Base-by-base conservation (phyloP, 768 basidiomycete genomes). In the Cystobasidium onofrii region DNA sequence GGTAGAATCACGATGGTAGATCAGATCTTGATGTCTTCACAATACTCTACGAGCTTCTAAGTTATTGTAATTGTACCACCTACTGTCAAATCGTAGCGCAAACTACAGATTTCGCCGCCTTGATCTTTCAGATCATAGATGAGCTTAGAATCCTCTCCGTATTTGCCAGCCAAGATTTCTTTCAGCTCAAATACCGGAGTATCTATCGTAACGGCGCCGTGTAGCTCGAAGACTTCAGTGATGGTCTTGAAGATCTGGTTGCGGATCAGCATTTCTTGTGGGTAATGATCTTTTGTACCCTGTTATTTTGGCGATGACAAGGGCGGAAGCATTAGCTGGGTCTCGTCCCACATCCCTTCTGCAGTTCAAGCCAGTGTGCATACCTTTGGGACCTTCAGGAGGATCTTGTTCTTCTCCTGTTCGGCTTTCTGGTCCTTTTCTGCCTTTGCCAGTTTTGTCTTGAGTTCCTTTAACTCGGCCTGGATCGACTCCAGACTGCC, bases 101-200 rank as follows among this genome's bases (percentile, higher is more conserved):
- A 82, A 13, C 92, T 91, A 64, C 97, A 88, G 79, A 98, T 87
- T 81, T 99, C 96, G 6, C 96, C 96, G 1, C 96, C 95, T 79
- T 99, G 95, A 81, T 98, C 96, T 85, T 89, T 88, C 62, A 99
- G 85, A 81, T 98, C 96, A 80, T 96, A 98, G 75, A 99, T 98
- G 77, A 98, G 87, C 81, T 98, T 99, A 44, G 88, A 86, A 80
- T 98, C 96, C 81, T 99, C 96, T 65, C 96, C 96, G 77, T 98
- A 96, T 82, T 99, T 99, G 74, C 92, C 95, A 0, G 93, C 87
- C 52, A 98, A 83, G 73, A 99, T 88, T 80, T 99, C 96, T 81
- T 94, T 94, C 75, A 95, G 88, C 70, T 98, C 96, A 78, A 99
- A 98, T 6, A 98, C 94, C 66, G 96, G 96, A 1, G 96, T 99